Base-by-base conservation (phyloP, 2,329 filamentous ascomycete genomes). In the Verticillium alfalfae region DNA sequence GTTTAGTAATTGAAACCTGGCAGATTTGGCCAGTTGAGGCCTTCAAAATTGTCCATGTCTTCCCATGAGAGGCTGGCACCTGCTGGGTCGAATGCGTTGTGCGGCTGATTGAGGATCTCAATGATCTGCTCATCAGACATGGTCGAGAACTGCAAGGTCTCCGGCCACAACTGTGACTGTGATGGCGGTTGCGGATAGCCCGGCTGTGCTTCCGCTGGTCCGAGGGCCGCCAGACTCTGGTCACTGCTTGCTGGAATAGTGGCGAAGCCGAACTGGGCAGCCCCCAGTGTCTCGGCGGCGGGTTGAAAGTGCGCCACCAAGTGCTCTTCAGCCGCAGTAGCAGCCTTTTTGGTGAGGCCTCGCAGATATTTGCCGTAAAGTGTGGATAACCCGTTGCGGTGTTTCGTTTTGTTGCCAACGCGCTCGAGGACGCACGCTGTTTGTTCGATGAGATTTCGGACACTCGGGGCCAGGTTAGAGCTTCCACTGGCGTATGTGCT, bases 101-200 rank as follows among this genome's bases (percentile, higher is more conserved):
- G 85, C 0, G 86, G 84, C 64, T 85, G 82, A 67, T 87, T 88
- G 34, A 90, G 79, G 5, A 87, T 85, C 65, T 89, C 85, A 5
- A 85, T 80, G 56, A 90, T 87, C 69, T 90, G 86, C 62, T 88
- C 82, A 62, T 88, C 86, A 1, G 87, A 89, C 88, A 90, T 90
- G 37, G 85, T 78, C 2, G 86, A 89, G 70, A 89, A 88, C 31
- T 86, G 84, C 26, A 89, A 67, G 5, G 83, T 79, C 63, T 84
- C 81, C 0, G 78, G 70, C 78, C 80, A 82, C 9, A 79, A 62
- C 5, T 63, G 59, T 70, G 67, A 52, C 57, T 56, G 54, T 13
- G 69, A 57, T 7, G 62, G 59, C 55, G 73, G 70, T 6, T 70
- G 69, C 56, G 74, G 41, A 31, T 74, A 73, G 8, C 60, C 67